Evolutionary conservation across 2,329 filamentous ascomycete genomes (phyloP).

Genomic region (Pestalotiopsis sp.): DNA sequence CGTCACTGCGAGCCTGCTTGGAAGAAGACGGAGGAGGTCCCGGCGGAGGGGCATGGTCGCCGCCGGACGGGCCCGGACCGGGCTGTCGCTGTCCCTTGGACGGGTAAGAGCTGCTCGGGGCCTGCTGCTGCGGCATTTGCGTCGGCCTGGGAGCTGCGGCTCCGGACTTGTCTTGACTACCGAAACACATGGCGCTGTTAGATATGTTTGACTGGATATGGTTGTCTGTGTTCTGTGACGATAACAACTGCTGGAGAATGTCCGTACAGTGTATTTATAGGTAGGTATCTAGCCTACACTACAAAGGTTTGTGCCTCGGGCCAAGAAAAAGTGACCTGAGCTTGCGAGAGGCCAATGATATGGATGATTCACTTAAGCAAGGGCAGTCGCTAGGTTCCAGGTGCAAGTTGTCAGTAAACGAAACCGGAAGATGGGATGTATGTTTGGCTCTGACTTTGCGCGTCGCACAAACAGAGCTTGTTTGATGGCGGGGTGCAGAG

Average conservation of each 20-base stretch:
- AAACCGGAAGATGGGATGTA: neutral
- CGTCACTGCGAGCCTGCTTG: slow-evolving; percentile 15
- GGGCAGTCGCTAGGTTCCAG: neutral
- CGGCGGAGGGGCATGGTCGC: slow-evolving; percentile 25
- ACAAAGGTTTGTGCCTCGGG: neutral
- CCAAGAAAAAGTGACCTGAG: neutral
- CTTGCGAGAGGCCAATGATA: neutral
- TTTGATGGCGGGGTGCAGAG: neutral
- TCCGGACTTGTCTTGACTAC: slow-evolving; percentile 42
- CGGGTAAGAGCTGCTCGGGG: slow-evolving; percentile 21
- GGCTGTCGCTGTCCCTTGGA: slow-evolving; percentile 20
- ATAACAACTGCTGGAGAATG: neutral
- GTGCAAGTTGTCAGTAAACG: neutral
- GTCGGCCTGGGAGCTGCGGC: slow-evolving; percentile 43
- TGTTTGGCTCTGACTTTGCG: neutral
- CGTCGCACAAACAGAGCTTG: neutral
- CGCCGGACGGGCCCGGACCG: slow-evolving; percentile 15
- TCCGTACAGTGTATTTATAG: neutral
- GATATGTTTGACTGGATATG: neutral
- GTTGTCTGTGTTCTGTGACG: neutral
- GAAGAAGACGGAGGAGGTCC: slow-evolving; percentile 27
- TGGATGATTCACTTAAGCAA: neutral
- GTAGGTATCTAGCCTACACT: neutral
- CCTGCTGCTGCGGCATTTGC: slow-evolving; percentile 26
- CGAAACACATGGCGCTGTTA: slow-evolving; percentile 49